Evolutionary conservation across 441 rosid species (phyloP).

Genomic region (Lagerstroemia fauriei): DNA sequence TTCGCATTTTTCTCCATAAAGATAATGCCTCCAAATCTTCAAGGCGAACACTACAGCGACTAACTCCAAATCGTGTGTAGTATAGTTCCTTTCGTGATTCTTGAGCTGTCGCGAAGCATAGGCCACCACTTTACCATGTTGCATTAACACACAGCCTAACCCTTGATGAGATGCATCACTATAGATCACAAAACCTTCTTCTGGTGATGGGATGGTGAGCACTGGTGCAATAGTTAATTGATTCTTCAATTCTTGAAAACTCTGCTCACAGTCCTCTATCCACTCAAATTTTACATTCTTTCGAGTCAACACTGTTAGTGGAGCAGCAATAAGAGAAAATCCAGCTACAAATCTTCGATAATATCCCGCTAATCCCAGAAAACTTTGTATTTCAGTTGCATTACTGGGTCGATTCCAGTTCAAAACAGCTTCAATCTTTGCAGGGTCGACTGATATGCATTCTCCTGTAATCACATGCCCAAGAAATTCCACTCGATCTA

Average conservation of each 20-base stretch:
- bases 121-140: no score
- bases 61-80: neutral
- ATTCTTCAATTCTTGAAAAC: neutral
- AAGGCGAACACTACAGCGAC: neutral
- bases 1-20: no score
- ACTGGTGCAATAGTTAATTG: neutral
- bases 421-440: neutral
- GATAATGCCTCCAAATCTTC: no score
- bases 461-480: neutral
- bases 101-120: neutral
- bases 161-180: neutral
- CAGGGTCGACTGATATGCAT: neutral
- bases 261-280: neutral
- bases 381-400: no score
- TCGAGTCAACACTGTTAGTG: neutral
- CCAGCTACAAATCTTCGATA: no score
- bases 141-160: conserved; percentile 1
- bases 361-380: no score
- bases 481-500: neutral
- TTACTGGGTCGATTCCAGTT: no score
- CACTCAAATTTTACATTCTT: neutral
- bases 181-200: neutral
- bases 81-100: neutral
- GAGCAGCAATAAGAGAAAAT: neutral
- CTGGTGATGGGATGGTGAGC: neutral